Conservation (phyloP, 805 yeast genomes). For the Lipomyces yamanashiensis region DNA sequence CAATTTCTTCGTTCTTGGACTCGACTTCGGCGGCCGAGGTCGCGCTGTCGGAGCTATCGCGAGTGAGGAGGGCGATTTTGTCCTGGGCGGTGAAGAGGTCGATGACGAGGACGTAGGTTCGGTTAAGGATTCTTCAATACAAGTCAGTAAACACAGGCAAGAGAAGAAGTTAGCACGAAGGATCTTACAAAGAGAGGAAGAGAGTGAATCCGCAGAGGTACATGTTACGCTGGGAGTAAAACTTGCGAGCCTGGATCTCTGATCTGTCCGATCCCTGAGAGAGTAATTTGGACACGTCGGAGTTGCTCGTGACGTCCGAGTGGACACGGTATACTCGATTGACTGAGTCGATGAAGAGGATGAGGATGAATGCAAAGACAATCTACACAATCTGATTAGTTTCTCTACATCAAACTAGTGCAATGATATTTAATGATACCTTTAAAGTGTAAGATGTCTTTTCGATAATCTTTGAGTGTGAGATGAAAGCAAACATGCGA, state of each 20-base stretch:
- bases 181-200: conserved; percentile 79
- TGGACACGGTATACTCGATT: conserved; percentile 76
- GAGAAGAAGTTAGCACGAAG: not conserved
- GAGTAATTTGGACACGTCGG: conserved; percentile 43
- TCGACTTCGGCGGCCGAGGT: conserved; percentile 40
- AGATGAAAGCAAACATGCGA: conserved; percentile 63
- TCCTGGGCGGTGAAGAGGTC: conserved; percentile 69
- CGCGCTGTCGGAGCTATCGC: conserved; percentile 8
- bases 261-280: conserved; percentile 60
- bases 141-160: not conserved
- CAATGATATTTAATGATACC: conserved; percentile 16
- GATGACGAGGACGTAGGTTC: conserved; percentile 81
- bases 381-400: conserved; percentile 47
- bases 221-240: conserved; percentile 95
- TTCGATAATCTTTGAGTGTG: conserved; percentile 71
- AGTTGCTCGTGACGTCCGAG: conserved; percentile 55
- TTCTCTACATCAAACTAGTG: not conserved
- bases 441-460: conserved; percentile 77
- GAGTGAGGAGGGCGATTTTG: conserved; percentile 48
- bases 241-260: conserved; percentile 87
- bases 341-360: conserved; percentile 85
- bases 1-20: conserved; percentile 49
- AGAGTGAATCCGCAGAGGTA: conserved; percentile 94
- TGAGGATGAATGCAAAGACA: conserved; percentile 77
- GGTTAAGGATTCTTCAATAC: conserved; percentile 47